Percentiles rank a stretch among this genome's conserved stretches.
These are phyloP conservation scores for Calonectria ilicicola DNA, from an alignment of 2,329 filamentous ascomycete genomes.

Conservation along the genomic window DNA sequence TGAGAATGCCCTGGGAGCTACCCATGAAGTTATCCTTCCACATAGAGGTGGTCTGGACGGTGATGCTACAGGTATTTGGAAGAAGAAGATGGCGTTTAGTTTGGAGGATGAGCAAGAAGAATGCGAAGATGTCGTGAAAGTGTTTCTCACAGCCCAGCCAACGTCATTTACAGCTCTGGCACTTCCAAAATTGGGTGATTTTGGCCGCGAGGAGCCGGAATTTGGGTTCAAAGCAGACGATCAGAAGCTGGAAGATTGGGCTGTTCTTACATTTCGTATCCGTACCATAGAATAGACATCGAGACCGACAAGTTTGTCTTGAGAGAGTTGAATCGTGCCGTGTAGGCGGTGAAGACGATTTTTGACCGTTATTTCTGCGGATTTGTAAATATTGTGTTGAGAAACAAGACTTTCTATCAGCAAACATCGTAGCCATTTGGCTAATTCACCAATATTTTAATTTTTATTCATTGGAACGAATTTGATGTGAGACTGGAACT, in stretches of 20 bases:
- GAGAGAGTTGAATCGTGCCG: not conserved
- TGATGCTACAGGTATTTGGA: not conserved
- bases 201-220: not conserved
- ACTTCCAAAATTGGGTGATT: conserved; percentile 16
- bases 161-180: conserved; percentile 27
- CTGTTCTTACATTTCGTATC: not conserved
- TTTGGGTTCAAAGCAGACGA: not conserved
- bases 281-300: not conserved
- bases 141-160: conserved; percentile 27
- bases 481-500: too few relatives aligned
- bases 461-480: too few relatives aligned
- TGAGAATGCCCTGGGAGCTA: not conserved
- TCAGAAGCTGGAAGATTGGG: not conserved
- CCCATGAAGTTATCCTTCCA: not conserved
- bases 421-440: too few relatives aligned
- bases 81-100: not conserved
- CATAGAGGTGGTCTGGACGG: not conserved
- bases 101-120: not conserved
- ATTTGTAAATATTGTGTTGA: too few relatives aligned
- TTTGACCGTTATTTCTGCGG: too few relatives aligned
- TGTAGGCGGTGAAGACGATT: too few relatives aligned
- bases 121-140: conserved; percentile 25
- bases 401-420: too few relatives aligned
- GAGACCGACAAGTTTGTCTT: too few relatives aligned
- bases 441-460: too few relatives aligned